A percentile compares a stretch with the other conserved stretches of the same genome.
Evolutionary conservation across 2,329 filamentous ascomycete genomes (phyloP).

Genomic region (Colletotrichum scovillei): DNA sequence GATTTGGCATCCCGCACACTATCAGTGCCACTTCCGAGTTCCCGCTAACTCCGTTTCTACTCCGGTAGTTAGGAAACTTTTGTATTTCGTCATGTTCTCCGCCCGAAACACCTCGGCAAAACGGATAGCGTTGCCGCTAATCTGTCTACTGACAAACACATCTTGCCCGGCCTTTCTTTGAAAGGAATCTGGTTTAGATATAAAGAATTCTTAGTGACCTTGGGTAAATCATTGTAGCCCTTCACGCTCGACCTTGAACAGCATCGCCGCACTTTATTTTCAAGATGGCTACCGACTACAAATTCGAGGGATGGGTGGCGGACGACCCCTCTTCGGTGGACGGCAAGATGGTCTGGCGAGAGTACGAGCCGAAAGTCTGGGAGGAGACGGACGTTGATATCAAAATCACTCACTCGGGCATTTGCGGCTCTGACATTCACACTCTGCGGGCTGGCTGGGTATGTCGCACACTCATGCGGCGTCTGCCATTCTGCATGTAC

Average conservation of each 20-base stretch:
- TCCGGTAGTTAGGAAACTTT: neutral
- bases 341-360: conserved; percentile 65
- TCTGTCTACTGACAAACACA: neutral
- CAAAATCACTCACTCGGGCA: conserved; percentile 72
- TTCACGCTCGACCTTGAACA: too few relatives aligned
- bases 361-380: conserved; percentile 72
- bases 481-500: conserved; percentile 39
- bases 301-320: conserved; percentile 64
- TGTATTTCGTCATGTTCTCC: neutral
- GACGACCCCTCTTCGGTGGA: conserved; percentile 51
- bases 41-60: neutral
- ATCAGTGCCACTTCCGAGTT: neutral
- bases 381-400: conserved; percentile 75
- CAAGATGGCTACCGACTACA: conserved; percentile 50
- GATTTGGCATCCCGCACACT: neutral
- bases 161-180: neutral
- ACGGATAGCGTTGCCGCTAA: neutral
- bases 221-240: too few relatives aligned
- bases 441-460: conserved; percentile 66
- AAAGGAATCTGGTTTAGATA: neutral
- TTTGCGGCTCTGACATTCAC: conserved; percentile 73
- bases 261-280: neutral
- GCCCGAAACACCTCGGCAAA: neutral
- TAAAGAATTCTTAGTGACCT: neutral
- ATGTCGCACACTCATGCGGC: conserved; percentile 43